Evolutionary conservation across 1,284 basidiomycete genomes (phyloP).

Genomic region (Baeospora myosura): DNA sequence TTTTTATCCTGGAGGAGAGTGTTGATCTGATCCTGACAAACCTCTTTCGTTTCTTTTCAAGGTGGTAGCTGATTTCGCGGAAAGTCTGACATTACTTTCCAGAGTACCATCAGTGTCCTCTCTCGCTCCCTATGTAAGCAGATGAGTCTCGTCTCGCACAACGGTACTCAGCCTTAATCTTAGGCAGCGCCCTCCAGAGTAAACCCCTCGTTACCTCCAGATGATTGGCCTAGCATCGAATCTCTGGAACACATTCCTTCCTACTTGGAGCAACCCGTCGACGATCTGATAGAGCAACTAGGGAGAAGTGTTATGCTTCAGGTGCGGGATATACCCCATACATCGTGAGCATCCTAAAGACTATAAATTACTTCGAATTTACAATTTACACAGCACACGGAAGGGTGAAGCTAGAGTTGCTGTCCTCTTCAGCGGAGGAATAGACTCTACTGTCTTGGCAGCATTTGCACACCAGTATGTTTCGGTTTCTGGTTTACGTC

Average conservation of each 20-base stretch:
- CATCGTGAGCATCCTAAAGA: conserved; percentile 32
- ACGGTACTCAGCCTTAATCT: not conserved
- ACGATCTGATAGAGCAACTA: conserved; percentile 46
- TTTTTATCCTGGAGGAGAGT: not conserved
- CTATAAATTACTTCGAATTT: not conserved
- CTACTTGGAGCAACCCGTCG: conserved; percentile 36
- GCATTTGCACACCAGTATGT: conserved; percentile 69
- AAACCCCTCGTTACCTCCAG: conserved; percentile 40
- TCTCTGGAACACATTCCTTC: conserved; percentile 39
- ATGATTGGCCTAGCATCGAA: conserved; percentile 28
- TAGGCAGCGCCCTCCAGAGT: conserved; percentile 43
- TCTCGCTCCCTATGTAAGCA: conserved; percentile 20
- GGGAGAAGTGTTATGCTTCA: conserved; percentile 54
- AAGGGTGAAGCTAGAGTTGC: conserved; percentile 58
- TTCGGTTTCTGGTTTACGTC: conserved; percentile 2
- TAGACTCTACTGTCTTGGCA: conserved; percentile 86
- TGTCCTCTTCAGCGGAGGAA: conserved; percentile 92
- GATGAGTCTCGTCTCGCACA: too few relatives aligned
- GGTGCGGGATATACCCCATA: conserved; percentile 49
- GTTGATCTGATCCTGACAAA: not conserved
- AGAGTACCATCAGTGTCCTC: conserved; percentile 10
- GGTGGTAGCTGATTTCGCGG: conserved; percentile 26
- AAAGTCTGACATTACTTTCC: conserved; percentile 21
- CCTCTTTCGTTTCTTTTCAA: conserved; percentile 15
- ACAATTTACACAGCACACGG: conserved; percentile 10